Conservation (phyloP, 345 rosid species). For the Gossypium herbaceum region DNA sequence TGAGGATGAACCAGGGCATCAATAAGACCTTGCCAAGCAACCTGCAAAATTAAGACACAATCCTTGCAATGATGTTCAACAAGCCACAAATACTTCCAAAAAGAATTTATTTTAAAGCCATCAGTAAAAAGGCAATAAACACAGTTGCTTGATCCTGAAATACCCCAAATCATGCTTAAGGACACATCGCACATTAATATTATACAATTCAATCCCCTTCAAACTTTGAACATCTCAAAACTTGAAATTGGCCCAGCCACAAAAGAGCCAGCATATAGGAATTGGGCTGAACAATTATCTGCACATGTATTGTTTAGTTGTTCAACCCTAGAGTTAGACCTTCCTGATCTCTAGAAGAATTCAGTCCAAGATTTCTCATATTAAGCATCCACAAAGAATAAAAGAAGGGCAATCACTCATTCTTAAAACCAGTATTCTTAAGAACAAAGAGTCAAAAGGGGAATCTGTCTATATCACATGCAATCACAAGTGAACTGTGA, state of each 20-base stretch:
- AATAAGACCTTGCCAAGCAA: conserved; percentile 58
- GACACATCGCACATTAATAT: not conserved
- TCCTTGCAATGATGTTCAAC: not conserved
- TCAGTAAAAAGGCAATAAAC: not conserved
- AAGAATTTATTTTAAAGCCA: not conserved
- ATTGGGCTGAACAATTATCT: not conserved
- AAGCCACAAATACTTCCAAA: conserved; percentile 9
- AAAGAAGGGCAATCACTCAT: no score
- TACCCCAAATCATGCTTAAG: not conserved
- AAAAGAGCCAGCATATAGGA: not conserved
- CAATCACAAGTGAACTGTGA: not conserved
- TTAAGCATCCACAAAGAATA: not conserved
- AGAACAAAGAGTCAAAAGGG: no score
- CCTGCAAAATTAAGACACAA: conserved; percentile 31
- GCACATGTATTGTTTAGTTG: not conserved
- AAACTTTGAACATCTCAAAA: not conserved
- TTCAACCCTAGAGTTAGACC: not conserved
- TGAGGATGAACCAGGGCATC: conserved; percentile 41
- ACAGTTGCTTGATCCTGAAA: conserved; percentile 1
- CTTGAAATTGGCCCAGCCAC: not conserved
- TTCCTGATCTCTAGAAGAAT: not conserved
- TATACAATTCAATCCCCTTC: not conserved
- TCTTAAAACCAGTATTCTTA: no score
- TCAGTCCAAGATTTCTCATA: not conserved
- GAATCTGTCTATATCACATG: not conserved